These are phyloP conservation scores for Exophiala xenobiotica DNA, from an alignment of 2,329 filamentous ascomycete species.

Conservation along the genomic window DNA sequence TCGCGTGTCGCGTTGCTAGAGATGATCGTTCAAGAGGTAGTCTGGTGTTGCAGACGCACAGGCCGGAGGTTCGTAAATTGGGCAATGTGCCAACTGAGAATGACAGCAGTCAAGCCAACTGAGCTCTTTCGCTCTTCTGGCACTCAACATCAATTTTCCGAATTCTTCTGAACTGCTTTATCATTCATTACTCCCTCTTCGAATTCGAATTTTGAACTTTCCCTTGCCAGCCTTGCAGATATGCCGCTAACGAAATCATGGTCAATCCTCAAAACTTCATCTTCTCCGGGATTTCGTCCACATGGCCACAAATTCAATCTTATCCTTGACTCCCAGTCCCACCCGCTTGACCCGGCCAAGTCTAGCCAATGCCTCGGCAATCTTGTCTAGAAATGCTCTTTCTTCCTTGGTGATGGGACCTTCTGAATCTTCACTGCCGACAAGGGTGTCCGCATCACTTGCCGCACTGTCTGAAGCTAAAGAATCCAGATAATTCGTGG, in stretches of 20 bases:
- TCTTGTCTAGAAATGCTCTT: constrained; percentile 68
- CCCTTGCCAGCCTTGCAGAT: not conserved
- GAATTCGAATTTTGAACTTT: not conserved
- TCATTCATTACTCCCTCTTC: not conserved
- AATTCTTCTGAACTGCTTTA: not conserved
- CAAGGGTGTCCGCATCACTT: constrained; percentile 30
- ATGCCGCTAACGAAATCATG: not conserved
- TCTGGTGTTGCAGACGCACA: constrained; percentile 3
- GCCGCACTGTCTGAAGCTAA: constrained; percentile 40
- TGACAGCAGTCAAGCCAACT: constrained; percentile 4
- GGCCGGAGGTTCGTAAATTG: constrained; percentile 17
- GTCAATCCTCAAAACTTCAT: constrained; percentile 13
- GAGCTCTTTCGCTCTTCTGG: not conserved
- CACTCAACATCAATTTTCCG: not conserved
- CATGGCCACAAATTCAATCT: constrained; percentile 74
- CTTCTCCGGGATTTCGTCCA: constrained; percentile 54
- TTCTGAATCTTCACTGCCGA: constrained; percentile 33
- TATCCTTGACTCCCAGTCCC: constrained; percentile 78
- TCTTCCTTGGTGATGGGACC: constrained; percentile 55
- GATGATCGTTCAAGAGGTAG: not conserved
- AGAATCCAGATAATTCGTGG: constrained; percentile 49
- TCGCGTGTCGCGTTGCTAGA: not conserved
- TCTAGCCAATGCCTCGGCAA: constrained; percentile 83
- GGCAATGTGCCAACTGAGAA: not conserved
- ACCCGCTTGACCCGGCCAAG: constrained; percentile 86